Conservation (phyloP, 2,329 filamentous ascomycete species). For the Hypoxylon sp. region DNA sequence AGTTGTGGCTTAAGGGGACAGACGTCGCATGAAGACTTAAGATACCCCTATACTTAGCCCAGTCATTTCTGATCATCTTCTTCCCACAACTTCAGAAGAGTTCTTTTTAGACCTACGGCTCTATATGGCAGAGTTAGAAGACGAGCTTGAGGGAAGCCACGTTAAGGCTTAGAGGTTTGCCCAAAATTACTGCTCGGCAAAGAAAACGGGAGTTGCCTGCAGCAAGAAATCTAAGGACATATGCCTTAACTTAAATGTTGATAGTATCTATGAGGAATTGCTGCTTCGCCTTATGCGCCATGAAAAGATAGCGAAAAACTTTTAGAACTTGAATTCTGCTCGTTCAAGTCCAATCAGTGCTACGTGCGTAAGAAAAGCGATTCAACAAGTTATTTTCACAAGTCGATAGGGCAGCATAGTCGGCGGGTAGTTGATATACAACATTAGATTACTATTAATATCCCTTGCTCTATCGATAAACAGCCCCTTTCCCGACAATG, state of each 20-base stretch:
- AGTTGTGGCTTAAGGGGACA: not conserved
- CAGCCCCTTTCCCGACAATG: too few species aligned
- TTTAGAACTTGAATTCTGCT: too few species aligned
- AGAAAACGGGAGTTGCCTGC: conserved; percentile 1
- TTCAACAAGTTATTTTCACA: too few species aligned
- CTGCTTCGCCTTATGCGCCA: not conserved
- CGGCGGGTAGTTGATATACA: too few species aligned
- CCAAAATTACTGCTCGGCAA: not conserved
- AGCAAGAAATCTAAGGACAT: not conserved
- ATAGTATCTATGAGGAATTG: not conserved
- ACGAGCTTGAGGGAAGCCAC: not conserved
- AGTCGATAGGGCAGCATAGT: too few species aligned
- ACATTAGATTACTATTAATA: not conserved
- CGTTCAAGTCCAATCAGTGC: too few species aligned
- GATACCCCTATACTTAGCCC: not conserved
- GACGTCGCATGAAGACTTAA: not conserved
- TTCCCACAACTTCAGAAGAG: not conserved
- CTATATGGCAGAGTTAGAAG: not conserved
- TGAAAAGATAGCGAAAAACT: too few species aligned
- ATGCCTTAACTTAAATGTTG: not conserved
- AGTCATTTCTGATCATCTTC: not conserved
- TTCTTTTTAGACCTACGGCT: not conserved
- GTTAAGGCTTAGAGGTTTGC: not conserved
- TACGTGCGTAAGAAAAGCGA: too few species aligned
- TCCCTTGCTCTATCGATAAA: too few species aligned